These are phyloP conservation scores for Debaryomyces sp. DNA, from an alignment of 1,139 yeast genomes.

Conservation along the genomic window DNA sequence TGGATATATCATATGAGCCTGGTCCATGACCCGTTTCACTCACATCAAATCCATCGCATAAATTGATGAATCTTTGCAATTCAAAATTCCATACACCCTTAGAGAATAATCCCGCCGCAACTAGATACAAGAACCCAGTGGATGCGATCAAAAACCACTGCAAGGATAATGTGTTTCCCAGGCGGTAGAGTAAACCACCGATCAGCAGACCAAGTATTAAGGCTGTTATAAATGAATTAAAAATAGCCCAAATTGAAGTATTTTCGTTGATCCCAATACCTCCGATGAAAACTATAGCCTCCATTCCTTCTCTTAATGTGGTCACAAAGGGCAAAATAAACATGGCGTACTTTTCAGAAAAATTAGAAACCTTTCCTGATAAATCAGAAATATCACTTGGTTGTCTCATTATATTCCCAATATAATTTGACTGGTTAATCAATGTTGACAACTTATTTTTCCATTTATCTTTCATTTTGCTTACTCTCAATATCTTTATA, in stretches of 20 bases:
- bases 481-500: conserved; percentile 43
- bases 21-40: conserved; percentile 54
- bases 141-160: conserved; percentile 43
- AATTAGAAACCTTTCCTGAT: conserved; percentile 15
- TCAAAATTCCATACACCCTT: conserved; percentile 52
- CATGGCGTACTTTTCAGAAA: conserved; percentile 42
- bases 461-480: conserved; percentile 82
- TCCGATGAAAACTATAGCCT: conserved; percentile 50
- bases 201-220: conserved; percentile 34
- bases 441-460: conserved; percentile 55
- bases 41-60: conserved; percentile 48
- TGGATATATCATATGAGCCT: conserved; percentile 44
- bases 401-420: conserved; percentile 17
- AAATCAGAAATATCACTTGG: conserved; percentile 2
- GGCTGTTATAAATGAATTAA: conserved; percentile 34
- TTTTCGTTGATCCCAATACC: conserved; percentile 51
- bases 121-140: conserved; percentile 45
- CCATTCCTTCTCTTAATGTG: conserved; percentile 51
- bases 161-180: conserved; percentile 45
- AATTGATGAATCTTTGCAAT: conserved; percentile 41
- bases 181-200: conserved; percentile 43
- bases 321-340: conserved; percentile 48
- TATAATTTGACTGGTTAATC: conserved; percentile 21
- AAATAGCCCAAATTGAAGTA: conserved; percentile 35
- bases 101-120: conserved; percentile 50